Conservation (phyloP, 1,139 yeast species). For the Protomyces arabidopsidicola region DNA sequence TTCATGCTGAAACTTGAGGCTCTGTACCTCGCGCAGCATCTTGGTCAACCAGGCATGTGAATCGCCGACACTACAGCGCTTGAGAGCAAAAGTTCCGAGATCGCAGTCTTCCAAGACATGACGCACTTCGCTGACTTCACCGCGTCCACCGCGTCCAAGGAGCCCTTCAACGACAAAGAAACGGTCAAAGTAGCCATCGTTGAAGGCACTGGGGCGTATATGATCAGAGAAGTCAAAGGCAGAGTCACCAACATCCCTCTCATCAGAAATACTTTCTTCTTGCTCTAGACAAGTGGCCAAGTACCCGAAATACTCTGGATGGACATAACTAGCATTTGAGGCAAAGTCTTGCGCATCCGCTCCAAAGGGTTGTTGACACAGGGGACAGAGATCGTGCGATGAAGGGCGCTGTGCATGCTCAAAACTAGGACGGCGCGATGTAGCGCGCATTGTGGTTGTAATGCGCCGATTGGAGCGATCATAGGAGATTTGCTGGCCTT, state of each 20-base stretch:
- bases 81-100: slow-evolving; percentile 75
- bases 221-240: background rate
- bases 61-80: slow-evolving; percentile 78
- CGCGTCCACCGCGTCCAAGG: slow-evolving; percentile 78
- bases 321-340: slow-evolving; percentile 2
- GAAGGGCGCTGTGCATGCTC: background rate
- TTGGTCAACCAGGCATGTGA: slow-evolving; percentile 61
- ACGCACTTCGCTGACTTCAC: slow-evolving; percentile 75
- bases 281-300: slow-evolving; percentile 15
- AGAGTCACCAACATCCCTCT: background rate
- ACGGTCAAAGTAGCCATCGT: slow-evolving; percentile 64
- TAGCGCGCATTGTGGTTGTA: background rate
- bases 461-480: background rate
- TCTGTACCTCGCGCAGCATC: slow-evolving; percentile 71
- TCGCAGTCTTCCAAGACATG: slow-evolving; percentile 68
- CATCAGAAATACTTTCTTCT: slow-evolving; percentile 9
- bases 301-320: slow-evolving; percentile 23
- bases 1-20: slow-evolving; percentile 51
- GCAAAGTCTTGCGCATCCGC: background rate
- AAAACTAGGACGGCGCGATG: background rate
- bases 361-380: slow-evolving; percentile 9
- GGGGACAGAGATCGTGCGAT: slow-evolving; percentile 5
- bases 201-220: slow-evolving; percentile 34
- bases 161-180: slow-evolving; percentile 55
- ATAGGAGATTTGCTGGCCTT: background rate